Evolutionary conservation across 106 monocot species (phyloP), one percentile per base, ranked within the genome.

Genomic region (Acorus calamus): DNA sequence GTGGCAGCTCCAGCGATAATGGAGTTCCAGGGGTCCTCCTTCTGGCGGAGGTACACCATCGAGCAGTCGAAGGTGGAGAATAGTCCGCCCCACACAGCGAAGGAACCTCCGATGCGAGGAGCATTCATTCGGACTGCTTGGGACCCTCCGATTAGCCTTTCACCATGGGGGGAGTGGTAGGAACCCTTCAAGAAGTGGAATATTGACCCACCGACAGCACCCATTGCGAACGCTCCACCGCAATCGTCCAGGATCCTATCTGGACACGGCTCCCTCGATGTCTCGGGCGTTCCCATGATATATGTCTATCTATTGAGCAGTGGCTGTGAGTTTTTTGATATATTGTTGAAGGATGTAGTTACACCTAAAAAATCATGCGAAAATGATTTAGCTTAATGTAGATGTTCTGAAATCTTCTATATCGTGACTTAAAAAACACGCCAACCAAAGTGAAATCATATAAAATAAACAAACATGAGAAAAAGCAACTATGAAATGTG

Each of bases 21-120:
- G 13, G 88, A 92, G 57, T 92, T 92, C 88, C 88, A 88, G 0
- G 92, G 92, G 46, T 92, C 92, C 77, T 92, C 92, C 77, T 85
- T 88, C 82, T 92, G 92, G 70, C 92, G 79, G 52, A 84, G 50
- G 70, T 85, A 92, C 53, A 92, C 92, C 88, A 88, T 88, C 75
- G 82, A 64, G 76, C 92, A 88, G 47, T 92, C 88, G 64, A 88
- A 92, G 68, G 78, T 68, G 14, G 88, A 92, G 80, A 92, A 92
- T 58, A 88, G 85, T 3, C 92, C 88, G 44, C 92, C 92, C 88
- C 92, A 92, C n/a, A 88, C 92, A n/a, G 92, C 88, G 61, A 92
- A 92, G 82, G 85, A 78, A 4, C 92, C 92, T 42, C 88, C 92
- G 58, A 92, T 80, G 56, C 92, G 84, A 2, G 86, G 84, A 14